Evolutionary conservation across 2,329 filamentous ascomycete genomes (phyloP).

Genomic region (Metarhizium album): DNA sequence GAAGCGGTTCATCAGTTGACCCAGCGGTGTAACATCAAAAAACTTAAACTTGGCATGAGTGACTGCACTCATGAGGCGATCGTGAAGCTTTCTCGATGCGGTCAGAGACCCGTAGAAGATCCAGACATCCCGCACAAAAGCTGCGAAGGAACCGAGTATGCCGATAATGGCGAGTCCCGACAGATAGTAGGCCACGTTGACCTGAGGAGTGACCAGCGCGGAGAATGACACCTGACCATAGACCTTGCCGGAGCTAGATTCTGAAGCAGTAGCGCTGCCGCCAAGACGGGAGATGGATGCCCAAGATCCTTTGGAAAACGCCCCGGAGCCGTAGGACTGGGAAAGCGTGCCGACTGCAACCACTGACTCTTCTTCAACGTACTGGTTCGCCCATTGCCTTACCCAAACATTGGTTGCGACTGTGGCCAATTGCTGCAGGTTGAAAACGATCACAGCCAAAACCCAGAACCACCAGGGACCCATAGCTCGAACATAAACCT

Average conservation of each 20-base stretch:
- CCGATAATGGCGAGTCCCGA: slow-evolving; percentile 73
- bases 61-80: slow-evolving; percentile 64
- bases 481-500: slow-evolving; percentile 81
- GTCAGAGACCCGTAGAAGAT: slow-evolving; percentile 86
- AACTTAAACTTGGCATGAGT: slow-evolving; percentile 92
- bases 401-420: slow-evolving; percentile 94
- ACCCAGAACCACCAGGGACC: slow-evolving; percentile 96
- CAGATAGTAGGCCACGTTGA: slow-evolving; percentile 78
- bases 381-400: slow-evolving; percentile 87
- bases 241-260: not conserved
- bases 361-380: slow-evolving; percentile 35
- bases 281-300: slow-evolving; percentile 27
- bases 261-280: slow-evolving; percentile 16
- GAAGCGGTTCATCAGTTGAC: slow-evolving; percentile 96
- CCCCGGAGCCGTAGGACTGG: slow-evolving; percentile 15
- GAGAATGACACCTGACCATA: slow-evolving; percentile 9
- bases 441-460: slow-evolving; percentile 63
- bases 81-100: slow-evolving; percentile 78
- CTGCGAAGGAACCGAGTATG: slow-evolving; percentile 65
- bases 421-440: slow-evolving; percentile 70
- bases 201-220: slow-evolving; percentile 34
- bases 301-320: slow-evolving; percentile 20
- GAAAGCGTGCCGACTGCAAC: slow-evolving; percentile 13
- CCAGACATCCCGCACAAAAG: slow-evolving; percentile 72
- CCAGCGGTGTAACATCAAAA: slow-evolving; percentile 91